Percentiles rank a stretch among this genome's conserved stretches.
These are phyloP conservation scores for Ceratobasidium sp. DNA, from an alignment of 1,284 basidiomycete genomes.

Conservation along the genomic window DNA sequence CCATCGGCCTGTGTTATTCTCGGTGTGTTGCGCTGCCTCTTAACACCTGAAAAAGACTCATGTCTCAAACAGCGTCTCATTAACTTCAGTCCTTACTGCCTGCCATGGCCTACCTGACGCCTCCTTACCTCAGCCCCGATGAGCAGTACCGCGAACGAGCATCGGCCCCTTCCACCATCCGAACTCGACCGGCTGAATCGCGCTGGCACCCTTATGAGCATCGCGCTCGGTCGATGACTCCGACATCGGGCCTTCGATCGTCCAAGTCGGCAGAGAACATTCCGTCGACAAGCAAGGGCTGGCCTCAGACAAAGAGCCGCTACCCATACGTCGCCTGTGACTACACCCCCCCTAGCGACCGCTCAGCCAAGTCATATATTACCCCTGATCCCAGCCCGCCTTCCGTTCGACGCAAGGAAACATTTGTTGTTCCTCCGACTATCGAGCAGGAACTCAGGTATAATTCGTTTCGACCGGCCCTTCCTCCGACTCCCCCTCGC, in stretches of 20 bases:
- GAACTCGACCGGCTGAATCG: constrained; percentile 13
- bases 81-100: constrained; percentile 27
- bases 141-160: neutral
- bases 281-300: constrained; percentile 17
- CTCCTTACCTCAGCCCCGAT: constrained; percentile 18
- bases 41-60: constrained; percentile 11
- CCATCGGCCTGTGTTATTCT: constrained; percentile 16
- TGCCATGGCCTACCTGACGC: constrained; percentile 20
- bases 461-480: neutral
- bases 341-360: constrained; percentile 1
- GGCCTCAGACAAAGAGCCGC: constrained; percentile 15
- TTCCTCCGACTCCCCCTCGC: constrained; percentile 27
- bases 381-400: constrained; percentile 27
- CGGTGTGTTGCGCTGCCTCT: neutral
- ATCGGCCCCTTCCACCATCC: constrained; percentile 1
- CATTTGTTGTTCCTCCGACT: constrained; percentile 10
- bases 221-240: constrained; percentile 8
- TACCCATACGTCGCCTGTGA: constrained; percentile 25
- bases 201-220: constrained; percentile 23
- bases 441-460: constrained; percentile 1
- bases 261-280: constrained; percentile 12
- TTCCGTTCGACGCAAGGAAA: constrained; percentile 9
- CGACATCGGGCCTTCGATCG: constrained; percentile 20
- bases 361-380: neutral
- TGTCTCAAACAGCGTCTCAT: neutral